Evolutionary conservation across 768 basidiomycete species (phyloP).

Genomic region (Termitomyces sp.): DNA sequence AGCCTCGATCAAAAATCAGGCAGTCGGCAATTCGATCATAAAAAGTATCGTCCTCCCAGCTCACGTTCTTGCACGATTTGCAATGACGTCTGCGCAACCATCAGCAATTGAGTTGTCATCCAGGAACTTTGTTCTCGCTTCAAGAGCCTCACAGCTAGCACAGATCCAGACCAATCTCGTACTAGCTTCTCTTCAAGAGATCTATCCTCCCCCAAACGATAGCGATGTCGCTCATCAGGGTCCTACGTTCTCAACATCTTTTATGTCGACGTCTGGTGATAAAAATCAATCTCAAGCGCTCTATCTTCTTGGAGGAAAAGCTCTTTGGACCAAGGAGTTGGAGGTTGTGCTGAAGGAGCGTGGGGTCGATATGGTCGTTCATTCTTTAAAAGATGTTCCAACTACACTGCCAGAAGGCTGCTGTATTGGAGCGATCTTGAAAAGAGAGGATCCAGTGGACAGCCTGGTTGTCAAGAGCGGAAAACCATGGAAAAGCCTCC

Average conservation of each 20-base stretch:
- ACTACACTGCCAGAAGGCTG: slow-evolving; percentile 83
- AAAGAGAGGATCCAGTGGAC: slow-evolving; percentile 87
- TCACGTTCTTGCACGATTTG: background rate
- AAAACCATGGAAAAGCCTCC: slow-evolving; percentile 56
- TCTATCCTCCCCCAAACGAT: slow-evolving; percentile 38
- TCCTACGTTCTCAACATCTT: slow-evolving; percentile 37
- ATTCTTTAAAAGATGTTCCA: slow-evolving; percentile 91
- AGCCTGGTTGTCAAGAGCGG: slow-evolving; percentile 83
- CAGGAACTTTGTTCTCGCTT: slow-evolving; percentile 70
- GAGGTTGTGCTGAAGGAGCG: slow-evolving; percentile 74
- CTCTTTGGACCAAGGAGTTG: slow-evolving; percentile 95
- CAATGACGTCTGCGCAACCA: slow-evolving; percentile 10
- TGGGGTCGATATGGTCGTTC: slow-evolving; percentile 86
- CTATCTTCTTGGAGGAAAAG: slow-evolving; percentile 86
- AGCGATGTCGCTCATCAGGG: slow-evolving; percentile 11
- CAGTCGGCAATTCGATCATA: background rate
- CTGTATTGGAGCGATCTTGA: slow-evolving; percentile 75
- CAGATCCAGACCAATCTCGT: slow-evolving; percentile 86
- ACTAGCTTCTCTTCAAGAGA: slow-evolving; percentile 49
- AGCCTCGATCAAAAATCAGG: background rate
- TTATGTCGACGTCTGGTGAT: slow-evolving; percentile 72
- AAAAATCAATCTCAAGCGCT: slow-evolving; percentile 84
- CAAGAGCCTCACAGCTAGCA: slow-evolving; percentile 83
- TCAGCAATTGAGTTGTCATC: slow-evolving; percentile 14
- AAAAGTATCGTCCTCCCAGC: background rate